Conservation (phyloP, 129 eudicot species). For the Flaveria robusta region DNA sequence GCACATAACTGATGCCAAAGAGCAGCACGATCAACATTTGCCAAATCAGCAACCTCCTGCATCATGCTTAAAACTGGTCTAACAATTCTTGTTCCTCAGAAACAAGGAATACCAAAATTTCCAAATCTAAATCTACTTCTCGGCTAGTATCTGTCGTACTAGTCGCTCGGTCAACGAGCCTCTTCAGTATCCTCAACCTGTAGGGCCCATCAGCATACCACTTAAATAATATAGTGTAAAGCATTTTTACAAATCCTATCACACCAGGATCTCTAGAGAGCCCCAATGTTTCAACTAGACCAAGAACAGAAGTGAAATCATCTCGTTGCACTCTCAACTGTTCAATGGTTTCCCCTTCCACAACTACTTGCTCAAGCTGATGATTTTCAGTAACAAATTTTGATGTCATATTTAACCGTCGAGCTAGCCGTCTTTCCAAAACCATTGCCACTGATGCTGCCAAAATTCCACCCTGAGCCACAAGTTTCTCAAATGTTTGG, state of each 20-base stretch:
- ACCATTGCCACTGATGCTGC: slow-evolving; percentile 82
- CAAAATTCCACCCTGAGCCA: slow-evolving; percentile 72
- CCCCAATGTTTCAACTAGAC: slow-evolving; percentile 89
- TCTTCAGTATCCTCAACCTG: slow-evolving; percentile 77
- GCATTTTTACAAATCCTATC: slow-evolving; percentile 80
- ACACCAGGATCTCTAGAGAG: slow-evolving; percentile 70
- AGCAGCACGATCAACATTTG: slow-evolving; percentile 96
- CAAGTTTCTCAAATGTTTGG: slow-evolving; percentile 85
- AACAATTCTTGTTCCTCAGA: slow-evolving; percentile 83
- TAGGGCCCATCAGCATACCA: slow-evolving; percentile 95
- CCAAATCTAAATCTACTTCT: slow-evolving; percentile 82
- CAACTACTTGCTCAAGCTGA: slow-evolving; percentile 49
- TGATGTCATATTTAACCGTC: slow-evolving; percentile 54
- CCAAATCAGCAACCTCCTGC: slow-evolving; percentile 94
- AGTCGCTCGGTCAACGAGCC: slow-evolving; percentile 81
- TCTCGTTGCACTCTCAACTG: slow-evolving; percentile 66
- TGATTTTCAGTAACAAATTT: slow-evolving; percentile 61
- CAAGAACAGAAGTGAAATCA: slow-evolving; percentile 80
- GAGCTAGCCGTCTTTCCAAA: slow-evolving; percentile 77
- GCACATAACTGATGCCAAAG: slow-evolving; percentile 99
- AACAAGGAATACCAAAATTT: slow-evolving; percentile 67
- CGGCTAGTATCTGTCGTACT: slow-evolving; percentile 58
- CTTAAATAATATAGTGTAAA: slow-evolving; percentile 77
- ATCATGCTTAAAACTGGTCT: slow-evolving; percentile 96
- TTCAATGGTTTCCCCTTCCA: slow-evolving; percentile 67